phyloP scores from a whole-genome alignment of 345 rosid genomes.

The Psidium guajava region DNA sequence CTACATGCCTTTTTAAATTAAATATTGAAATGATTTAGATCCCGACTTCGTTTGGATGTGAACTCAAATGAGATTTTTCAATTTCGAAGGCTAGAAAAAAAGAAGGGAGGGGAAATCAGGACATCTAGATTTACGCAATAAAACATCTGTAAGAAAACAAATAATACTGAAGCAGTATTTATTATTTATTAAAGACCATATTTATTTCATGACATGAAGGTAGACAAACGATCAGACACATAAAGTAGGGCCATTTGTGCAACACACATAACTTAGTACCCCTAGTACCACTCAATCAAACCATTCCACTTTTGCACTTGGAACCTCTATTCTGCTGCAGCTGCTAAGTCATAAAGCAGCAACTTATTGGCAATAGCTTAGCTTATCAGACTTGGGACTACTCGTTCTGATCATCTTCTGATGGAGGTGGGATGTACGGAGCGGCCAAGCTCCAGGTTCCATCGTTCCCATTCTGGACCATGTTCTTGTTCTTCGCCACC shows the following conservation, averaged over 20 bases:
- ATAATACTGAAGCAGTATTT: fast-evolving
- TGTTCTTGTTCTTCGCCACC: conserved; percentile 41
- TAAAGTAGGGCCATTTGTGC: background rate
- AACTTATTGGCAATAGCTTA: background rate
- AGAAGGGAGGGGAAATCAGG: background rate
- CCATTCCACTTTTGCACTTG: background rate
- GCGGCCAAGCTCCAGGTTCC: background rate
- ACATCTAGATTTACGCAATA: background rate
- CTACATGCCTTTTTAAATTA: too few relatives aligned
- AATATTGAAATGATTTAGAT: background rate
- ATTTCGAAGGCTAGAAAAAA: background rate
- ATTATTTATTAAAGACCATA: background rate
- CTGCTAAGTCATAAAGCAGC: background rate
- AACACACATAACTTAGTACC: background rate
- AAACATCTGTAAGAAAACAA: background rate
- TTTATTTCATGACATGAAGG: background rate
- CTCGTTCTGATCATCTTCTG: background rate
- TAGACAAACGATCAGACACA: background rate
- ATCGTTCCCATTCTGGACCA: conserved; percentile 25
- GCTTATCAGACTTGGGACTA: background rate
- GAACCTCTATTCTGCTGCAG: background rate
- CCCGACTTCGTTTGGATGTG: background rate
- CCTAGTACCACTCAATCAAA: background rate
- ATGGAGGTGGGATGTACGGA: background rate
- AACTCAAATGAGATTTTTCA: background rate